Evolutionary conservation across 2,329 filamentous ascomycete species (phyloP).

Genomic region (Alternaria dauci): DNA sequence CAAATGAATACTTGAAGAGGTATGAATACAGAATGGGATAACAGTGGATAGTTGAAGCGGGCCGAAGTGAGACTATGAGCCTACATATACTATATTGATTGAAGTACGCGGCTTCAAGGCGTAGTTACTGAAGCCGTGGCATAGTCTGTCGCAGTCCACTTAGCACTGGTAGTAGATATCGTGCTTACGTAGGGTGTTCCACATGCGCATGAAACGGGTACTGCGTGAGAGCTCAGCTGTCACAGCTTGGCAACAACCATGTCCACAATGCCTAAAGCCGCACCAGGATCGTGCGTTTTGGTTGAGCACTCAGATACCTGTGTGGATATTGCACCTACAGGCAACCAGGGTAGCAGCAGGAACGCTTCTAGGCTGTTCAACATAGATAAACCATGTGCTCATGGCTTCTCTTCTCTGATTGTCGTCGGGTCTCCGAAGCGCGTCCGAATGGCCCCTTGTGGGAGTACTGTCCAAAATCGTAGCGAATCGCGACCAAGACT

Average conservation of each 20-base stretch:
- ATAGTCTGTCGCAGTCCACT: slow-evolving; percentile 31
- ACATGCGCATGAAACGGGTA: slow-evolving; percentile 41
- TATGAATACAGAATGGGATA: not conserved
- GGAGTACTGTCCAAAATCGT: not conserved
- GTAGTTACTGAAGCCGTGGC: slow-evolving; percentile 24
- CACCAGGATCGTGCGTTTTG: not conserved
- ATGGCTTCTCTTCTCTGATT: not conserved
- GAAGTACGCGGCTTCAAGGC: slow-evolving; percentile 34
- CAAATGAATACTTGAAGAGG: not conserved
- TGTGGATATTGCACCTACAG: not conserved
- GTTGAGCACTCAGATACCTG: not conserved
- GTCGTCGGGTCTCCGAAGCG: not conserved
- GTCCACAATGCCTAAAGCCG: slow-evolving; percentile 22
- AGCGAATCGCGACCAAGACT: not conserved
- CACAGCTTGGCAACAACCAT: slow-evolving; percentile 32
- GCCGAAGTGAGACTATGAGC: slow-evolving; percentile 9
- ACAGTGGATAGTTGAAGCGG: not conserved
- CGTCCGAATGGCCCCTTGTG: not conserved
- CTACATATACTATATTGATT: slow-evolving; percentile 22
- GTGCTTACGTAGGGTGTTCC: slow-evolving; percentile 23
- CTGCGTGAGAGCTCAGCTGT: slow-evolving; percentile 33
- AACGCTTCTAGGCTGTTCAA: not conserved
- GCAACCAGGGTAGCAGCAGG: not conserved
- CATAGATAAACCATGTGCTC: not conserved
- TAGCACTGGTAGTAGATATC: slow-evolving; percentile 24